Base-by-base conservation (phyloP, 2,329 filamentous ascomycete species). In the Helicocarpus griseus region DNA sequence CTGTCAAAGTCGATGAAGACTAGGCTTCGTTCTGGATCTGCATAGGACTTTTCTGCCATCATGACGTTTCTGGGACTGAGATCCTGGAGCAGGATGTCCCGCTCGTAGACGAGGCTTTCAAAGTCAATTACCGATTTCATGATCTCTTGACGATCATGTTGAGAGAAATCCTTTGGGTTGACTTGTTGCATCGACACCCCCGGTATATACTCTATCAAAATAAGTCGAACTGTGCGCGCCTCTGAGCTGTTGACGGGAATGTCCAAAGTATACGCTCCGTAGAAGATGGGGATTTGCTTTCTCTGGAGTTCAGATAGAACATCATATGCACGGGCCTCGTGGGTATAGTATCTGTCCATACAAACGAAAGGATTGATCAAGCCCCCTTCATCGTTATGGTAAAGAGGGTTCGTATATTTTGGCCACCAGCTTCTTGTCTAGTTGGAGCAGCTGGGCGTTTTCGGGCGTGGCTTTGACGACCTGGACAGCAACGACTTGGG, bases 361-460 rank as follows among this genome's bases (percentile, higher is more conserved):
- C 54, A 59, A 28, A 52, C 47, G 33, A 62, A 62, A n/a, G 57
- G 60, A 40, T 62, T 54, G 31, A 59, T 28, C 51, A 48, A 53
- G 5, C 56, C 56, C 8, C 54, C 49, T 0, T 61, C 57, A 49
- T 62, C 56, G 26, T 58, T 29, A 31, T 59, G 54, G 41, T 61
- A 61, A 35, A 60, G 55, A 41, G 60, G 59, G 55, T 61, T n/a
- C 56, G 44, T 59, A 62, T 48, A 60, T 44, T 31, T 61, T 61
- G 24, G 57, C 56, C 24, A 63, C 57, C 4, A 61, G 49, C 46
- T 43, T 44, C 22, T 49, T 55, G 24, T 51, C 49, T 36, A 36
- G 29, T 47, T 45, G 50, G 45, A 51, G 43, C 45, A 47, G 35
- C 4, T 13, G 36, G 40, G 38, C 33, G n/a, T n/a, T n/a, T n/a